Base-by-base conservation (phyloP, 2,329 filamentous ascomycete species). In the Paraphoma chrysanthemicola region DNA sequence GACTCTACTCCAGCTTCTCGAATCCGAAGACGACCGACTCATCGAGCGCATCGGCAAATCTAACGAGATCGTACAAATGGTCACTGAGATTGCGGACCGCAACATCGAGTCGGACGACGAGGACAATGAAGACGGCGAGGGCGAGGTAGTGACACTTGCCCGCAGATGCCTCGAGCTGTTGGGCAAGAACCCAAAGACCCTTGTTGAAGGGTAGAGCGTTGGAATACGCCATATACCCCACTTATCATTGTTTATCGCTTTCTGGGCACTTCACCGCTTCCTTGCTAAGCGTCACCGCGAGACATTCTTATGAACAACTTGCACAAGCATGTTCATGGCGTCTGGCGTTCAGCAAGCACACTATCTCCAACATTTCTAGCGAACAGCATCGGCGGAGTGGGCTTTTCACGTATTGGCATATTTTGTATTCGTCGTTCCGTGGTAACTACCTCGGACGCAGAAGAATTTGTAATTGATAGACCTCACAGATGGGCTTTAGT, bases 1-100 rank as follows among this genome's bases (percentile, higher is more conserved):
- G 95, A 99, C 95, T 1, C 81, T 99, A 46, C 85, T 99, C 3
- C 95, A 99, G 74, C 85, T 99, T 4, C 88, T 99, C 48, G 95
- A 99, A 78, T 97, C 94, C 0, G 93, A 96, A 75, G 94, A 99
- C 74, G 89, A 91, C 78, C 90, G 88, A 53, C 83, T 99, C n/a
- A 90, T 97, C 61, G 88, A 89, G 48, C 87, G 92, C 47, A 97
- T 99, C 66, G 89, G 91, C 68, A 91, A 94, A 72, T 93, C 93
- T 1, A 91, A 94, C 62, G 92, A 97, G 64, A 90, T 99, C 64
- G 91, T 97, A 54, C 87, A 92, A 60, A 93, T 97, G 85, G 95
- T 98, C 60, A 92, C 91, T 76, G 87, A 87, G 62, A 98, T 99
- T 72, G 91, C 93, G 17, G 93, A 96, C 73, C 92, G 91, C 72